Percentiles rank a stretch among this genome's conserved stretches.
phyloP scores from a whole-genome alignment of 2,329 filamentous ascomycete species.

The Phoma sp. region DNA sequence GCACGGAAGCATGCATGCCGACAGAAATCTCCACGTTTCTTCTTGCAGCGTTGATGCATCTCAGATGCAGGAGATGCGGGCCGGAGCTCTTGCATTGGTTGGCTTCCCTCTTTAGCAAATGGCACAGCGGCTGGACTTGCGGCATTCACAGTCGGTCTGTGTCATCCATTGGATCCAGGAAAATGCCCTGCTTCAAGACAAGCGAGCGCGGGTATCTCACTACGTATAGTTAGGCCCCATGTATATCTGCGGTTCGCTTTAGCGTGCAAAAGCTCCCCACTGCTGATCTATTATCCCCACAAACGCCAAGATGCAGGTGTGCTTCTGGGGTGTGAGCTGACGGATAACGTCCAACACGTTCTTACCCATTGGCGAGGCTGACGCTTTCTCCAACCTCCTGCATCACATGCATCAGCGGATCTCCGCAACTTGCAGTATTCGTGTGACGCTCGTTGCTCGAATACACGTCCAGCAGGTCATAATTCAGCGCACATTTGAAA shows the following conservation, averaged over 20 bases:
- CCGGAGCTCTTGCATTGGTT: constrained; percentile 33
- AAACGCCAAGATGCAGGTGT: constrained; percentile 26
- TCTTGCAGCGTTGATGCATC: constrained; percentile 13
- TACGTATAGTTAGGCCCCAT: constrained; percentile 10
- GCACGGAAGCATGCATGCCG: constrained; percentile 33
- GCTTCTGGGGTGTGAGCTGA: too few species aligned
- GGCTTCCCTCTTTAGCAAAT: constrained; percentile 12
- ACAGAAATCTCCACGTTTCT: constrained; percentile 38
- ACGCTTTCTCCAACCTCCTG: constrained; percentile 9
- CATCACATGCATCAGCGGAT: constrained; percentile 1
- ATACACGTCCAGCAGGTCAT: background rate
- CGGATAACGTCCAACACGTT: constrained; percentile 8
- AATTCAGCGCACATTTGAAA: background rate
- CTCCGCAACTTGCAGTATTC: constrained; percentile 3
- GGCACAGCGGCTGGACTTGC: constrained; percentile 19
- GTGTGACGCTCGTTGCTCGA: background rate
- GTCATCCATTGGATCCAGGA: constrained; percentile 12
- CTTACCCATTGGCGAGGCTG: constrained; percentile 10
- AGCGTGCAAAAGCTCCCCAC: constrained; percentile 14
- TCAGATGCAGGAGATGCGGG: constrained; percentile 24
- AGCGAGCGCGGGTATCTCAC: constrained; percentile 12
- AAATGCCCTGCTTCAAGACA: constrained; percentile 1
- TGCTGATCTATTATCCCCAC: constrained; percentile 21
- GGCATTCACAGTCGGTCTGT: constrained; percentile 19
- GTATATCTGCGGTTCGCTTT: background rate